These are phyloP conservation scores for Aspergillus novofumigatus DNA, from an alignment of 2,329 filamentous ascomycete genomes.

Conservation along the genomic window DNA sequence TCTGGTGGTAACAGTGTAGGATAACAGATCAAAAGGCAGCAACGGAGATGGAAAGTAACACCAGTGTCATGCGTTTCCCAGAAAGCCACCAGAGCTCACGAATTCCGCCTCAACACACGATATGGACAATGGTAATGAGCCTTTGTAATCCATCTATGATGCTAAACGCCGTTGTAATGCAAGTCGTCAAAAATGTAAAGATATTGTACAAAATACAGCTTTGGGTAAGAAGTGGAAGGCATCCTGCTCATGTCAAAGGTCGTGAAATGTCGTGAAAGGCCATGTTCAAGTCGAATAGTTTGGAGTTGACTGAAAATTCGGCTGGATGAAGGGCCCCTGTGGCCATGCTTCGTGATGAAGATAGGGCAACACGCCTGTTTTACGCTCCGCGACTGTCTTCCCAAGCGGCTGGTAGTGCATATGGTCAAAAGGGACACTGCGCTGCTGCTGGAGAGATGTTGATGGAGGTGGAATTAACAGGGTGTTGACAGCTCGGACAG, in stretches of 20 bases:
- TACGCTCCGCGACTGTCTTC: slow-evolving; percentile 61
- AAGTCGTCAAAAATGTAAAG: slow-evolving; percentile 11
- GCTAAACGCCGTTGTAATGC: slow-evolving; percentile 20
- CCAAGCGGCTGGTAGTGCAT: slow-evolving; percentile 82
- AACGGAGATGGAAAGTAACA: slow-evolving; percentile 1
- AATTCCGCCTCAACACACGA: slow-evolving; percentile 7
- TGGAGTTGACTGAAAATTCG: slow-evolving; percentile 27
- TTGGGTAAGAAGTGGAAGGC: slow-evolving; percentile 12
- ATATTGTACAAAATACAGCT: slow-evolving; percentile 16
- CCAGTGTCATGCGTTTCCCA: slow-evolving; percentile 11
- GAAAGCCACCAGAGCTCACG: slow-evolving; percentile 1
- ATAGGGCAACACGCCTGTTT: slow-evolving; percentile 64
- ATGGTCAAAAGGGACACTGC: slow-evolving; percentile 61
- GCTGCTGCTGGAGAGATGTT: slow-evolving; percentile 70
- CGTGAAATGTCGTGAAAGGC: slow-evolving; percentile 24
- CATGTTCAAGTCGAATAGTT: slow-evolving; percentile 23
- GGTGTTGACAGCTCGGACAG: slow-evolving; percentile 82
- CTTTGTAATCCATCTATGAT: slow-evolving; percentile 9
- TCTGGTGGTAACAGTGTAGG: background rate
- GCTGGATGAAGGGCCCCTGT: slow-evolving; percentile 29
- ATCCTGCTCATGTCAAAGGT: slow-evolving; percentile 23
- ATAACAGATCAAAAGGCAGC: background rate
- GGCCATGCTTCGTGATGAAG: slow-evolving; percentile 42
- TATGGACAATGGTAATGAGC: background rate
- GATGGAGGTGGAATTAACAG: slow-evolving; percentile 85